Conservation (phyloP, 1,139 yeast genomes). For the Zygoascus meyerae region DNA sequence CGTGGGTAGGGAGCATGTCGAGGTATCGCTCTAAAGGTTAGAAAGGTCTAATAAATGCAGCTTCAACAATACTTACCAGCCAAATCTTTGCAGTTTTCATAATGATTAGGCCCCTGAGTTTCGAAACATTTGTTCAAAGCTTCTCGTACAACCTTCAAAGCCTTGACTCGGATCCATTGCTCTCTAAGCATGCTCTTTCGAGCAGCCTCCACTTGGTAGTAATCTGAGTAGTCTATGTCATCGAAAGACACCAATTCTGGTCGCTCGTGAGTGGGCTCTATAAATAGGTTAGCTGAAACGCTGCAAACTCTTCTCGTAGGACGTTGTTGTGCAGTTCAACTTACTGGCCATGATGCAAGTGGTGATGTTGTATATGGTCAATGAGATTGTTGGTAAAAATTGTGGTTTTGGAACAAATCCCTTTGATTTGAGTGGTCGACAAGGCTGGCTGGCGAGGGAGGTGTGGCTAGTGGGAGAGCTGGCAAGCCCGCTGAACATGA, state of each 20-base stretch:
- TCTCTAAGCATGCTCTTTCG: conserved; percentile 74
- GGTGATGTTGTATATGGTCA: neutral
- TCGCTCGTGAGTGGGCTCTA: conserved; percentile 46
- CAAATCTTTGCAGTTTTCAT: conserved; percentile 70
- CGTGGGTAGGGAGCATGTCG: conserved; percentile 65
- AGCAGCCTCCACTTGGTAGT: conserved; percentile 59
- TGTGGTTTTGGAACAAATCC: conserved; percentile 7
- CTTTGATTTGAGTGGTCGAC: conserved; percentile 11
- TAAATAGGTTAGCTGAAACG: neutral
- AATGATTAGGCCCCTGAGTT: conserved; percentile 66
- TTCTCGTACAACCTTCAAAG: conserved; percentile 61
- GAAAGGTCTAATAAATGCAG: neutral
- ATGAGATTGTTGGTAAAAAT: conserved; percentile 1
- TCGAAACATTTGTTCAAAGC: conserved; percentile 64
- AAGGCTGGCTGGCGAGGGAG: no score
- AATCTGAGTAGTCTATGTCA: conserved; percentile 70
- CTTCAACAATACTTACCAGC: conserved; percentile 38
- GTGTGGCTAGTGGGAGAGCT: no score
- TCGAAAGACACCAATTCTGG: conserved; percentile 79
- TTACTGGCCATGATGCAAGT: conserved; percentile 10
- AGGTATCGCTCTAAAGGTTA: conserved; percentile 49
- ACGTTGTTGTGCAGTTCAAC: neutral
- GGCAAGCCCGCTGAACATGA: no score
- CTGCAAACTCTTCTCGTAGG: neutral
- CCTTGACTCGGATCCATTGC: conserved; percentile 70